phyloP scores from a whole-genome alignment of 306 rosid genomes.

The Geum urbanum region DNA sequence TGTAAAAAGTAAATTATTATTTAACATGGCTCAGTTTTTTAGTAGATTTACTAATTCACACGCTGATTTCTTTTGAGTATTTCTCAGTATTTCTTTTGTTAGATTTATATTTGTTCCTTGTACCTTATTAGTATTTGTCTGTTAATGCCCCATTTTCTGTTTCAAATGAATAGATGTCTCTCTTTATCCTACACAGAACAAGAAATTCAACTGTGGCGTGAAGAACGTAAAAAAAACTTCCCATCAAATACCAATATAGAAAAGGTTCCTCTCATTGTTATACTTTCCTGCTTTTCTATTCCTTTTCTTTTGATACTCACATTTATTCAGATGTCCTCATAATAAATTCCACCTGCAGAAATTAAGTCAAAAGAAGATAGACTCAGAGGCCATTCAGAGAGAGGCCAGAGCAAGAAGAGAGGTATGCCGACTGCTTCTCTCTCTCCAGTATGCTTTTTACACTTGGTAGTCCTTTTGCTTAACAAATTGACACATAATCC shows the following conservation, averaged over 20 bases:
- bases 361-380: slow-evolving; percentile 22
- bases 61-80: slow-evolving; percentile 10
- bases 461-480: background rate
- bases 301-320: background rate
- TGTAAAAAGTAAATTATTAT: background rate
- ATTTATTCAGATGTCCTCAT: slow-evolving; percentile 33
- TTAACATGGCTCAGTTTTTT: background rate
- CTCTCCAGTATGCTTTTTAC: background rate
- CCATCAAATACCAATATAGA: slow-evolving; percentile 48
- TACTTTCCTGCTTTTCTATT: slow-evolving; percentile 10
- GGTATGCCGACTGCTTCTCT: slow-evolving; percentile 33
- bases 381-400: slow-evolving; percentile 36
- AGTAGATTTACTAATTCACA: background rate
- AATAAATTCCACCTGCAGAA: slow-evolving; percentile 43
- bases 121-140: slow-evolving; percentile 10
- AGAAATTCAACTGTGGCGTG: slow-evolving; percentile 86
- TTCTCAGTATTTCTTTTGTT: background rate
- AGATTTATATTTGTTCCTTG: slow-evolving; percentile 1
- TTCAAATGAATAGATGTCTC: slow-evolving; percentile 42
- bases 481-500: background rate
- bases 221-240: slow-evolving; percentile 69
- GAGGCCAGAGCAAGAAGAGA: slow-evolving; percentile 49
- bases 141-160: slow-evolving; percentile 11
- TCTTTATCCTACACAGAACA: slow-evolving; percentile 48
- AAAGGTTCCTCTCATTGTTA: slow-evolving; percentile 46